Evolutionary conservation across 73 alveolate genomes (phyloP).

Genomic region (Tetrahymena malaccensis): DNA sequence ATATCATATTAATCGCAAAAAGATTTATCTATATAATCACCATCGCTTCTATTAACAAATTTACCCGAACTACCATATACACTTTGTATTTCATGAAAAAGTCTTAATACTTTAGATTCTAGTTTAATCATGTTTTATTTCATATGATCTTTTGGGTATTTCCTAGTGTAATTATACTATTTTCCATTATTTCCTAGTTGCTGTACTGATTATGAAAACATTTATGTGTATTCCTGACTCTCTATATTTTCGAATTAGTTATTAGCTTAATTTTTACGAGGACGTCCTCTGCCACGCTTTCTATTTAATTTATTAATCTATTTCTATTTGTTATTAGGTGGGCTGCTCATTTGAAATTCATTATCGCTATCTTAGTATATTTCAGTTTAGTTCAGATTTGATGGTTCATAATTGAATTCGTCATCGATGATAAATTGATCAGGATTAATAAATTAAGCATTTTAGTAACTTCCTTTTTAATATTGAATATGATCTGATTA

Average conservation of each 20-base stretch:
- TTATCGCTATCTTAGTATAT: not conserved
- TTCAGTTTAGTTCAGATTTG: not conserved
- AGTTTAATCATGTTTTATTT: not conserved
- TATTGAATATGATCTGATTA: not conserved
- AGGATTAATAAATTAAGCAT: not conserved
- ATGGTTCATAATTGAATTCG: not conserved
- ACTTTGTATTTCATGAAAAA: not conserved
- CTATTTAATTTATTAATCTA: not conserved
- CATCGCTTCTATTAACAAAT: not conserved
- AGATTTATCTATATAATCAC: not conserved
- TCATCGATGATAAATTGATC: not conserved
- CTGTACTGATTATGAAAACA: not conserved
- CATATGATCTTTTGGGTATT: not conserved
- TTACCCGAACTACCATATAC: not conserved
- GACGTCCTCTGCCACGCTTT: not conserved
- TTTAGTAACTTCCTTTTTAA: not conserved
- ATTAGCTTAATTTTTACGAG: not conserved
- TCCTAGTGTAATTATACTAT: not conserved
- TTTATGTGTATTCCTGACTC: not conserved
- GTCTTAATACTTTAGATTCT: not conserved
- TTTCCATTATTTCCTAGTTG: not conserved
- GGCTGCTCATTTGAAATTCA: not conserved
- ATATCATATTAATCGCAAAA: not conserved
- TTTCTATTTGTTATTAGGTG: not conserved
- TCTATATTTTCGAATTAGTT: not conserved